Conservation (phyloP, 441 rosid genomes). For the Arabidopsis hybrid region DNA sequence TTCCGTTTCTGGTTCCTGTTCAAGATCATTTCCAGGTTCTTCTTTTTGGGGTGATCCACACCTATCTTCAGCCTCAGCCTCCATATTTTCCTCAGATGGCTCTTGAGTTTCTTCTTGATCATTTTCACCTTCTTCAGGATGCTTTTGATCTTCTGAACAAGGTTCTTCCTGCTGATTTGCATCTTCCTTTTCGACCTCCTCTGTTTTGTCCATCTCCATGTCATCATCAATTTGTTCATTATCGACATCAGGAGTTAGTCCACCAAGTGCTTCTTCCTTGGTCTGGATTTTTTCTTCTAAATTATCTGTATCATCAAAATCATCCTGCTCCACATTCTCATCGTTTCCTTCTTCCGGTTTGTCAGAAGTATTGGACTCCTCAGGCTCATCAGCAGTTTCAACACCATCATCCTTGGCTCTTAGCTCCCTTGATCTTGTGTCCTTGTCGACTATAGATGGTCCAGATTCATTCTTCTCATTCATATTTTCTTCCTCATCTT, state of each 20-base stretch:
- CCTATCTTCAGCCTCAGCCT: constrained; percentile 52
- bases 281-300: constrained; percentile 65
- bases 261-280: constrained; percentile 76
- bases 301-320: constrained; percentile 55
- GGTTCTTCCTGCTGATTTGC: constrained; percentile 61
- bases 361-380: constrained; percentile 47
- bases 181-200: constrained; percentile 56
- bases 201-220: constrained; percentile 55
- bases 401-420: constrained; percentile 84
- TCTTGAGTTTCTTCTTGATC: constrained; percentile 48
- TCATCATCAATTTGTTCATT: constrained; percentile 61
- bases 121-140: constrained; percentile 52
- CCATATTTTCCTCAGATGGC: constrained; percentile 59
- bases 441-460: constrained; percentile 65
- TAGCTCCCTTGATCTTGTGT: constrained; percentile 71
- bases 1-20: constrained; percentile 54
- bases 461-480: constrained; percentile 90
- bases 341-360: constrained; percentile 55
- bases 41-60: constrained; percentile 55
- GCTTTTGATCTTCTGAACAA: constrained; percentile 57
- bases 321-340: constrained; percentile 57
- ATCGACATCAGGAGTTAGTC: constrained; percentile 61
- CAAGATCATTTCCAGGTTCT: constrained; percentile 49
- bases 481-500: constrained; percentile 55
- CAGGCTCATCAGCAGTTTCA: constrained; percentile 54